A percentile compares a stretch with the other conserved stretches of the same genome.
Conservation (phyloP, 176 grass and related monocot genomes). For the Cymbopogon citratus region DNA sequence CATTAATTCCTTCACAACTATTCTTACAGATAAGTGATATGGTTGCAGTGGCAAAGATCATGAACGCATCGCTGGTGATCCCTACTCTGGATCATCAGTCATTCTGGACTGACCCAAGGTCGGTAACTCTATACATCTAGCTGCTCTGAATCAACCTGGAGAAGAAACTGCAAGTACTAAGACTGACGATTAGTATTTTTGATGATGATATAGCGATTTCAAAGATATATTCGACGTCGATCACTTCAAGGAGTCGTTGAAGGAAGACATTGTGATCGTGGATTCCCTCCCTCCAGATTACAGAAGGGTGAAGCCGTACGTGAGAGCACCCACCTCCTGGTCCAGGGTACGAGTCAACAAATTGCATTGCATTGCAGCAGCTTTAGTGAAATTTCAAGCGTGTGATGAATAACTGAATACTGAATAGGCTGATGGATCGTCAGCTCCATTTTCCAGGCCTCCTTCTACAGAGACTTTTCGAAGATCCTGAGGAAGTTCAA, state of each 20-base stretch:
- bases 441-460: slow-evolving; percentile 41
- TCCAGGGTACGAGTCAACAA: slow-evolving; percentile 47
- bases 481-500: slow-evolving; percentile 41
- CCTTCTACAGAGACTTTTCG: slow-evolving; percentile 52
- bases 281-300: slow-evolving; percentile 51
- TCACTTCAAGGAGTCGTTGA: slow-evolving; percentile 49
- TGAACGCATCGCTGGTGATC: slow-evolving; percentile 75
- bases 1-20: slow-evolving; percentile 35
- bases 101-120: slow-evolving; percentile 94
- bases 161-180: background rate
- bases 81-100: slow-evolving; percentile 81
- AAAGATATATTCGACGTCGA: slow-evolving; percentile 62
- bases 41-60: slow-evolving; percentile 83
- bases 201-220: slow-evolving; percentile 36
- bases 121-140: background rate
- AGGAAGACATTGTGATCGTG: slow-evolving; percentile 54
- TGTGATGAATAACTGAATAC: background rate
- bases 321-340: slow-evolving; percentile 54
- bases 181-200: background rate
- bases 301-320: slow-evolving; percentile 33
- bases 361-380: background rate
- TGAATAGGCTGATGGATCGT: slow-evolving; percentile 22
- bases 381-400: background rate
- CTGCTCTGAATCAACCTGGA: background rate
- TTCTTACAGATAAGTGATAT: slow-evolving; percentile 94